phyloP scores from a whole-genome alignment of 2,329 filamentous ascomycete species.

The Drechslera avenae region DNA sequence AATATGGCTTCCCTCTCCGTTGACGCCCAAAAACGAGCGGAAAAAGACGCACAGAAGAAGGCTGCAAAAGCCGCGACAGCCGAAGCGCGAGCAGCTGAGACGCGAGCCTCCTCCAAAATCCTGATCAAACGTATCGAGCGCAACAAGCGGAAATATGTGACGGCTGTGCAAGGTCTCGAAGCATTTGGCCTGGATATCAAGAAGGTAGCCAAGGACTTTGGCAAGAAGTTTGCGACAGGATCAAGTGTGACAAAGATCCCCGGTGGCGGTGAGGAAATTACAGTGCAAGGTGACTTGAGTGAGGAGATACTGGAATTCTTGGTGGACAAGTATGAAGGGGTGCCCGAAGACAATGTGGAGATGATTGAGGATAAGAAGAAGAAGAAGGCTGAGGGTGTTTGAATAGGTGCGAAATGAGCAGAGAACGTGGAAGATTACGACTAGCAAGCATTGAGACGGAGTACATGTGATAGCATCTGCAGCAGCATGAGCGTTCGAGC shows the following conservation, averaged over 20 bases:
- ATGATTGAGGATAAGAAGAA: conserved; percentile 96
- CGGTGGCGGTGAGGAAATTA: conserved; percentile 90
- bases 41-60: conserved; percentile 96
- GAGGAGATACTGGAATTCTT: conserved; percentile 93
- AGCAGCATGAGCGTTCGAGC: conserved; percentile 5
- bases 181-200: conserved; percentile 91
- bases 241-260: conserved; percentile 88
- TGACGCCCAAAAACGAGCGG: conserved; percentile 90
- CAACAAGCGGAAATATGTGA: conserved; percentile 97
- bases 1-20: conserved; percentile 85
- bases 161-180: conserved; percentile 87
- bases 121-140: conserved; percentile 96
- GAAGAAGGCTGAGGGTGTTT: conserved; percentile 58
- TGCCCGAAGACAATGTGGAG: conserved; percentile 95
- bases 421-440: background rate
- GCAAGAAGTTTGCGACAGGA: conserved; percentile 98
- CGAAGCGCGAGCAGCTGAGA: conserved; percentile 81
- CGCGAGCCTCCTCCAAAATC: conserved; percentile 80
- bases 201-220: conserved; percentile 94
- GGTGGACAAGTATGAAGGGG: conserved; percentile 82
- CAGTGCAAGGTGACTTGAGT: conserved; percentile 95
- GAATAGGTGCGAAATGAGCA: background rate
- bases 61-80: conserved; percentile 88
- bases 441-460: background rate
- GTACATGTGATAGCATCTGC: background rate